Evolutionary conservation across 139 green algal genomes (phyloP).

Genomic region (Asterochloris sp.): DNA sequence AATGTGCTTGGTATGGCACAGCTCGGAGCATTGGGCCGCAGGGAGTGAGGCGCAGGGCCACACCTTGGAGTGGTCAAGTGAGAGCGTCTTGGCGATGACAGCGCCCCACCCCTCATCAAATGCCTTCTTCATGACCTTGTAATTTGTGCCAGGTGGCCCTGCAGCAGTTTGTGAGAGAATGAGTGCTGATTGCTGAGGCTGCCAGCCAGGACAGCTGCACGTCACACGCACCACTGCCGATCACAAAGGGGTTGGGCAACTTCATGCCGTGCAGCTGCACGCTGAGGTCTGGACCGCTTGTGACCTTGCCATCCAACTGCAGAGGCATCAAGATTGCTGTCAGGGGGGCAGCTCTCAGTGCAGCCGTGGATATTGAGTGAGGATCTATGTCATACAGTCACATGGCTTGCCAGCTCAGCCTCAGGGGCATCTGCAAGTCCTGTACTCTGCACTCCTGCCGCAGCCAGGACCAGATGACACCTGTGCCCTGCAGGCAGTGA

Average conservation of each 20-base stretch:
- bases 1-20: too few species aligned
- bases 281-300: constrained; percentile 66
- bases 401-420: background rate
- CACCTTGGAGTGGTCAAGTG: constrained; percentile 84
- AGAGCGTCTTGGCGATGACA: constrained; percentile 96
- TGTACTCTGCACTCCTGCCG: too few species aligned
- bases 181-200: background rate
- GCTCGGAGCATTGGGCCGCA: too few species aligned
- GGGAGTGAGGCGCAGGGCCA: too few species aligned
- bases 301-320: constrained; percentile 40
- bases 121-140: constrained; percentile 75
- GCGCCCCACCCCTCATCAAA: constrained; percentile 99
- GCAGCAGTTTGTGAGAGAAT: background rate
- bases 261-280: constrained; percentile 80
- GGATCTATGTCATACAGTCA: too few species aligned
- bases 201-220: background rate
- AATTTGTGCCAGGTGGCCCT: constrained; percentile 90
- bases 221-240: constrained; percentile 55
- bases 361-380: too few species aligned
- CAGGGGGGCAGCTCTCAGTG: too few species aligned
- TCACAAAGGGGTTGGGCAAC: constrained; percentile 97
- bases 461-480: too few species aligned
- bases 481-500: too few species aligned
- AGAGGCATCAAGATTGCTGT: background rate
- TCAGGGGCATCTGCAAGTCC: too few species aligned